Evolutionary conservation across 2,329 filamentous ascomycete species (phyloP), one percentile per base, ranked within the genome.

Genomic region (Niveomyces coronatus): DNA sequence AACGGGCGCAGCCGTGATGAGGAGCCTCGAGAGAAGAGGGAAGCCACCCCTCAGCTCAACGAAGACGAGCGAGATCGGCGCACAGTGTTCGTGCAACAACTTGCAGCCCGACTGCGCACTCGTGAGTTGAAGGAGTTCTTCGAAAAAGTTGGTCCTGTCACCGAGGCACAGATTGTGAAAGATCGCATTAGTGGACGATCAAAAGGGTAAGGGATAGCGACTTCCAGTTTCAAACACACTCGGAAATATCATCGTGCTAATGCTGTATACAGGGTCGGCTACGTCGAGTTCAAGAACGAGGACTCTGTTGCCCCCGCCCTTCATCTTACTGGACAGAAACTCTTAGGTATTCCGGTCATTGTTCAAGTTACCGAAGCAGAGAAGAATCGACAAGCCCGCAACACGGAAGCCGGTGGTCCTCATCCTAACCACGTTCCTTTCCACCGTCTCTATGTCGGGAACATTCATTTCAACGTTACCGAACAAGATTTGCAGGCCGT

Each of bases 391-490:
- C 89, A 94, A 70, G 86, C 87, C 47, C 86, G 89, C 49, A 89
- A 76, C 47, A 76, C 84, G 37, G 84, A 91, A 51, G 67, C 74
- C 36, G 71, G 73, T 48, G 78, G 72, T 48, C 68, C 65, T 42
- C 76, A 85, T 50, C 79, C 82, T 43, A 88, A 88, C 57, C 82
- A 85, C 44, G 82, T 94, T 43, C 91, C 91, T 17, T 96, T 96
- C 69, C 91, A 98, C 65, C 85, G 93, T 50, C 82, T 98, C 43
- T 98, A 96, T 62, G 89, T 98, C 50, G 91, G 91, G 63, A 98
- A 98, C 60, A 96, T 98, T 51, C 91, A 98, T 68, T 98, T 98
- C 74, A 95, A 87, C 60, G 94, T 98, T 59, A 95, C 87, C 56
- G 91, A 98, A 65, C 79, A 82, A 60, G 93, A 98, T 64, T 70